Evolutionary conservation across 169 alveolate genomes (phyloP).

Genomic region (Babesia bigemina): DNA sequence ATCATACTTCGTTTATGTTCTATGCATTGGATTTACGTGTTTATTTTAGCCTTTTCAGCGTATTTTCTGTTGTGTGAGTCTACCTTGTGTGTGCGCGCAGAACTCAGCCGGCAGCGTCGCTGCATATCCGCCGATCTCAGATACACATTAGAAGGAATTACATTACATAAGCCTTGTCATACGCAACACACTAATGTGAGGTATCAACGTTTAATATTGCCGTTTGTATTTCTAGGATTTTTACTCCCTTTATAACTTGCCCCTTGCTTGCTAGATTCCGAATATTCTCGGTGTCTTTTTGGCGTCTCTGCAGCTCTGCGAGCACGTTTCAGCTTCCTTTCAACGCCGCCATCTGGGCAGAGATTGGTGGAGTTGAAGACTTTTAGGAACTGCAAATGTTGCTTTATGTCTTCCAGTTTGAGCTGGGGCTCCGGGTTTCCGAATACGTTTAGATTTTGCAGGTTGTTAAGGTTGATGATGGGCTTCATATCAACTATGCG

Average conservation of each 20-base stretch:
- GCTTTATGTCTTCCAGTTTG: slow-evolving; percentile 3
- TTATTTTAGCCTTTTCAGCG: no score
- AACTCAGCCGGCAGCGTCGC: background rate
- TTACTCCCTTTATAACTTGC: background rate
- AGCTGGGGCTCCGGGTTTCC: slow-evolving; percentile 42
- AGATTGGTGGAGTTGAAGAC: slow-evolving; percentile 43
- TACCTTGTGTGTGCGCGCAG: background rate
- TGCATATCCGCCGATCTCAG: background rate
- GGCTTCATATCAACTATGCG: slow-evolving; percentile 40
- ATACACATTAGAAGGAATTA: background rate
- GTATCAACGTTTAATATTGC: background rate
- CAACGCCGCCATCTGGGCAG: background rate
- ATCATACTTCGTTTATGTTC: slow-evolving; percentile 11
- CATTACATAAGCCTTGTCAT: no score
- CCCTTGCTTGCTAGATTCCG: slow-evolving; percentile 5
- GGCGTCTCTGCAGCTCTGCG: background rate
- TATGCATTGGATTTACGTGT: background rate
- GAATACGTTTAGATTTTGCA: slow-evolving; percentile 44
- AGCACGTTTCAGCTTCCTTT: background rate
- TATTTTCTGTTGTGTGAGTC: background rate
- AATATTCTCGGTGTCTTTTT: background rate
- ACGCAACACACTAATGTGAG: no score
- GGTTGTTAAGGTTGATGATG: slow-evolving; percentile 18
- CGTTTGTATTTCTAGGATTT: background rate
- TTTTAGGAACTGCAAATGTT: slow-evolving; percentile 10